Evolutionary conservation across 495 filamentous ascomycete genomes (phyloP).

Genomic region (Cenococcum geophilum): DNA sequence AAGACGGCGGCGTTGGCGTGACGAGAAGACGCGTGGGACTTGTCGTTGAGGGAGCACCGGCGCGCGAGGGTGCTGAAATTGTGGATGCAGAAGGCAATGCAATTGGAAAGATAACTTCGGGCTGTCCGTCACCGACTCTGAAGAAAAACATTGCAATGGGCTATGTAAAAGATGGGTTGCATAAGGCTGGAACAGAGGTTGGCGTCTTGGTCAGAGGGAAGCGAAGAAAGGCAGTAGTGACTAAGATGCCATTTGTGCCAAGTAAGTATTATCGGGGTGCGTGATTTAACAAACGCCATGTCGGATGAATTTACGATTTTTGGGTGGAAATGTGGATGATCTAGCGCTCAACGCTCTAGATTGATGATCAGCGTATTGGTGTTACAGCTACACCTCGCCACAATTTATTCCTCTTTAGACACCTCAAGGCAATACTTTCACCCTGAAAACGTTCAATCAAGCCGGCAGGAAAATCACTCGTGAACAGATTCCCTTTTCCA

Average conservation of each 20-base stretch:
- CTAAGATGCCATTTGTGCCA: slow-evolving; percentile 91
- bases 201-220: slow-evolving; percentile 75
- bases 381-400: not conserved
- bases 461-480: too few species aligned
- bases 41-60: slow-evolving; percentile 77
- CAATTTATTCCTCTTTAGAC: not conserved
- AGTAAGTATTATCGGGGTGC: slow-evolving; percentile 59
- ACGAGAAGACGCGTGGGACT: slow-evolving; percentile 71
- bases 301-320: too few species aligned
- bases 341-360: not conserved
- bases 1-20: slow-evolving; percentile 61
- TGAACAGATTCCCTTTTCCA: too few species aligned
- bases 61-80: slow-evolving; percentile 81
- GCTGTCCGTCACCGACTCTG: slow-evolving; percentile 79
- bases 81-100: slow-evolving; percentile 53
- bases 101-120: slow-evolving; percentile 74
- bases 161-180: slow-evolving; percentile 73
- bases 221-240: slow-evolving; percentile 68
- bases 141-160: slow-evolving; percentile 94
- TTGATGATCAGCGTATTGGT: not conserved
- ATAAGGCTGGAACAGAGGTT: slow-evolving; percentile 83
- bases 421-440: too few species aligned
- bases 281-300: not conserved
- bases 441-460: too few species aligned
- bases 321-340: not conserved